Base-by-base conservation (phyloP, 2,329 filamentous ascomycete genomes). In the Thielaviopsis populi region DNA sequence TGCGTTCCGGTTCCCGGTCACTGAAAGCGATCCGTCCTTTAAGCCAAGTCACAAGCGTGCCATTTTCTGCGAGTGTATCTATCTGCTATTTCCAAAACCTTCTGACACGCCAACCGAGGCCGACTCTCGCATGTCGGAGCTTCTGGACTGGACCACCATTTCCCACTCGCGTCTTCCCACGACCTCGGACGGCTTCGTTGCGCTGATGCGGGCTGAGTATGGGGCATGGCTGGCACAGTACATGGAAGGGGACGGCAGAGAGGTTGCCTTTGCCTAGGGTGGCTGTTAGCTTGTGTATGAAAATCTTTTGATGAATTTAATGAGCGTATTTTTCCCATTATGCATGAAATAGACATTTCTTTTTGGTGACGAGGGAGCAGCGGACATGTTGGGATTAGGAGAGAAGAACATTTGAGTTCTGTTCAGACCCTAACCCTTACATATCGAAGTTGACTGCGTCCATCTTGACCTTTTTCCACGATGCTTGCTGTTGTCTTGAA, bases 1-100 rank as follows among this genome's bases (percentile, higher is more conserved):
- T 27, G 48, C 30, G 5, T 66, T 61, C 27, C 61, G 61, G 17
- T 66, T 66, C 61, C 61, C 61, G 6, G 13, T 50, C 15, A 50
- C 59, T 17, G 61, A 50, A 10, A 61, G 60, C 42, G 64, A 61
- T 11, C 61, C 61, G 13, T 58, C 64, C 6, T 58, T 56, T 15
- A 60, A 63, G 19, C 64, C 64, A 15, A 59, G 42, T 2, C 64
- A 61, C 13, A 62, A 66, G 43, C 56, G 64, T 8, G 61, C 64
- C 1, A 59, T 66, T 10, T 66, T 66, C 40, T 66, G 64, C 46
- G 64, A 66, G 19, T 66, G 64, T 41, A 46, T 66, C 17, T 61
- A 48, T 37, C 64, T 66, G 19, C 40, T 66, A 8, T 66, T 66
- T 48, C 27, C 61, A 2, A 58, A 61, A 13, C 27, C 61, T 17